These are phyloP conservation scores for Geosmithia flava DNA, from an alignment of 2,329 filamentous ascomycete species.

Conservation along the genomic window DNA sequence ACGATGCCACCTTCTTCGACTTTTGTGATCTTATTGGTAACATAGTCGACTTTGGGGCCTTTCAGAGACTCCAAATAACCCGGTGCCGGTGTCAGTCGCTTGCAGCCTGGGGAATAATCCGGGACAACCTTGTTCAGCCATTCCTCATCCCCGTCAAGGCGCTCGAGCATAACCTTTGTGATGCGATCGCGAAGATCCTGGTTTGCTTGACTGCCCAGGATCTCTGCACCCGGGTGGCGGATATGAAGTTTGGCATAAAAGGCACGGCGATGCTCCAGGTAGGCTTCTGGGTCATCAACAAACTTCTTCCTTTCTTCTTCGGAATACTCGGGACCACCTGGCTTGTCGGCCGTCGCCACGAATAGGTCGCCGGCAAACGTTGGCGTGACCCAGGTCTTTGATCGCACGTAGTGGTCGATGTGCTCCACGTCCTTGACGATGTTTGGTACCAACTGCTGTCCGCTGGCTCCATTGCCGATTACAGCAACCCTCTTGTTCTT, in stretches of 20 bases:
- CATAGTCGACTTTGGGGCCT: constrained; percentile 49
- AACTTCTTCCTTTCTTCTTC: constrained; percentile 28
- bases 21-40: constrained; percentile 22
- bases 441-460: constrained; percentile 43
- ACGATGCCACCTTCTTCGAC: constrained; percentile 38
- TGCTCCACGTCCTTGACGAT: constrained; percentile 33
- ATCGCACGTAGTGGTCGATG: constrained; percentile 53
- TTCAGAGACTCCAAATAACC: constrained; percentile 55
- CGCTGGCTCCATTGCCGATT: constrained; percentile 51
- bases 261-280: constrained; percentile 37
- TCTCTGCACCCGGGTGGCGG: constrained; percentile 6
- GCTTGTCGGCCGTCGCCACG: constrained; percentile 1
- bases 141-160: constrained; percentile 40
- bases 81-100: constrained; percentile 52
- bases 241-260: not conserved
- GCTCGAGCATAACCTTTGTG: constrained; percentile 34
- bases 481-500: constrained; percentile 39
- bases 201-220: not conserved
- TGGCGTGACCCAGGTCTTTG: constrained; percentile 55
- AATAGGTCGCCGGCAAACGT: constrained; percentile 14
- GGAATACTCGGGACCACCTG: not conserved
- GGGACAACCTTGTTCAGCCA: constrained; percentile 44
- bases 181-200: constrained; percentile 23
- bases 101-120: constrained; percentile 51
- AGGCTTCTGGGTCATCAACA: constrained; percentile 48